Evolutionary conservation across 768 basidiomycete genomes (phyloP).

Genomic region (Rubroboletus satanas): DNA sequence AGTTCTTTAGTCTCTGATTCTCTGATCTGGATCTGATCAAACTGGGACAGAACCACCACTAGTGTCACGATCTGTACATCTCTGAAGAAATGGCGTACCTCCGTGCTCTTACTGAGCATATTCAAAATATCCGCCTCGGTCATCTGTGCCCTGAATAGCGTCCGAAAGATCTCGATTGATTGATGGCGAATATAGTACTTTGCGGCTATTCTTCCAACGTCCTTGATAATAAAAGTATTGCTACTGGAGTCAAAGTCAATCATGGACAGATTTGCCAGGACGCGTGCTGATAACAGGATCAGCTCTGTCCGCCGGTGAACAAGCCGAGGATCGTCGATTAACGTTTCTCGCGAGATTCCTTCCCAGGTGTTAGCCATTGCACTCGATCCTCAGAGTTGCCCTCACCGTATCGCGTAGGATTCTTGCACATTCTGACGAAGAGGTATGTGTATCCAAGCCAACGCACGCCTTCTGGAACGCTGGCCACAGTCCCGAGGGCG

Average conservation of each 20-base stretch:
- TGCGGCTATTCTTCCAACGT: slow-evolving; percentile 92
- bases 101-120: slow-evolving; percentile 87
- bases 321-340: slow-evolving; percentile 69
- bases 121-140: slow-evolving; percentile 87
- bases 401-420: slow-evolving; percentile 81
- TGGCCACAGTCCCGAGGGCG: slow-evolving; percentile 89
- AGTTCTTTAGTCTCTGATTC: slow-evolving; percentile 88
- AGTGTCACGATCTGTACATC: not conserved
- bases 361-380: slow-evolving; percentile 3
- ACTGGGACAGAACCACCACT: slow-evolving; percentile 43
- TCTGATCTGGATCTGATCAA: slow-evolving; percentile 90
- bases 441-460: slow-evolving; percentile 99
- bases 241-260: slow-evolving; percentile 63
- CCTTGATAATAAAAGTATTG: slow-evolving; percentile 70
- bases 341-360: slow-evolving; percentile 74
- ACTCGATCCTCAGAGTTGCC: not conserved
- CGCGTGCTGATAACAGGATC: slow-evolving; percentile 59
- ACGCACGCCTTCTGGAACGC: slow-evolving; percentile 76
- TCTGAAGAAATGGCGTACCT: slow-evolving; percentile 46
- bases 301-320: slow-evolving; percentile 66
- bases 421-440: slow-evolving; percentile 90
- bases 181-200: slow-evolving; percentile 90
- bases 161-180: slow-evolving; percentile 85
- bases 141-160: slow-evolving; percentile 75
- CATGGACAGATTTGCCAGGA: slow-evolving; percentile 73